Conservation (phyloP, 139 green algal species). For the Nannochloris sp. region DNA sequence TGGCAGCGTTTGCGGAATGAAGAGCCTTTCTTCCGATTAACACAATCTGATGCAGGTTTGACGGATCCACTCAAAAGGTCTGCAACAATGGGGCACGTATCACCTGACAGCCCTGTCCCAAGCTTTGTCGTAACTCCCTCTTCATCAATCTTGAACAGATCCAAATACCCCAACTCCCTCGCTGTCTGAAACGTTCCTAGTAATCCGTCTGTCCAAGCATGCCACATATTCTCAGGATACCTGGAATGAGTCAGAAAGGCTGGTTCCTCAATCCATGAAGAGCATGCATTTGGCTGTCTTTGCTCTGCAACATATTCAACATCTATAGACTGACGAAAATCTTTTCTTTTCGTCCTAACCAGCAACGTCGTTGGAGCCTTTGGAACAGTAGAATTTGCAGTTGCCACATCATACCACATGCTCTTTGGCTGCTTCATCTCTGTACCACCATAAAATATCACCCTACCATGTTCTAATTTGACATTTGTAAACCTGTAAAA, state of each 20-base stretch:
- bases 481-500: slow-evolving; percentile 18
- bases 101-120: not conserved
- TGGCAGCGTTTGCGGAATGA: not conserved
- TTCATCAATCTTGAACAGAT: not conserved
- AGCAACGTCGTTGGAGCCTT: slow-evolving; percentile 3
- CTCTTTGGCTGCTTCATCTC: not conserved
- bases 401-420: slow-evolving; percentile 11
- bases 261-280: slow-evolving; percentile 3
- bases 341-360: not conserved
- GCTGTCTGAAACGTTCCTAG: slow-evolving; percentile 7
- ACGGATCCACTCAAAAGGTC: not conserved
- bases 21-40: not conserved
- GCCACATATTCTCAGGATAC: slow-evolving; percentile 6
- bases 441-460: slow-evolving; percentile 5
- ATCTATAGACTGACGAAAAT: not conserved
- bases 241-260: not conserved
- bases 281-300: not conserved
- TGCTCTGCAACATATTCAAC: slow-evolving; percentile 2
- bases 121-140: not conserved
- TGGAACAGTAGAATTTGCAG: not conserved
- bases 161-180: slow-evolving; percentile 7
- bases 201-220: not conserved
- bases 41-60: slow-evolving; percentile 2
- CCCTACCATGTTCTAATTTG: not conserved
- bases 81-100: slow-evolving; percentile 4